Base-by-base conservation (phyloP, 164 flowering plant genomes). In the Magnolia changhungtana region DNA sequence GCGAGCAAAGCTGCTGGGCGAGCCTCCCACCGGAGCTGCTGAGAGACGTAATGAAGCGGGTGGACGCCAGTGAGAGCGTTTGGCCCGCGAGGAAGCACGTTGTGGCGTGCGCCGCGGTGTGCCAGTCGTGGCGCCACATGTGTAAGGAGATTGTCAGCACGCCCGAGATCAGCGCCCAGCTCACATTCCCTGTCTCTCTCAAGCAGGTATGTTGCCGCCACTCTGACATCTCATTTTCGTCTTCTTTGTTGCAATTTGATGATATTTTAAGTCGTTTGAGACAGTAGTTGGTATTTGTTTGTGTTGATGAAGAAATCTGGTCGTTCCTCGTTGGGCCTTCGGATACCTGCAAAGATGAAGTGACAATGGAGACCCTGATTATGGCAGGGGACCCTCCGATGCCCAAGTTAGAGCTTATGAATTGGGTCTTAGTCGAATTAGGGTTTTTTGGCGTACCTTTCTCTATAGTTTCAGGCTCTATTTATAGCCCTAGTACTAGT, bases 161-260 rank as follows among this genome's bases (percentile, higher is more conserved):
- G 69, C 97, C 94, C 10, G 97, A 92, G 83, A 81, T 82, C 71
- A 87, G 88, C 77, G 93, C 93, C 72, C 84, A 82, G 84, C 82
- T 92, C 31, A 92, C 97, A 18, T 92, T 92, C 74, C 97, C 97
- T 8, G 78, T 90, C 50, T 92, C 97, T 49, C 75, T 92, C 80
- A 92, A 92, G 88, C 97, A 92, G 93, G 94, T 90, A 61, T 2
- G 6, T 59, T 16, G 4, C 18, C n/a, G 4, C 11, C 21, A 7
- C 51, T 14, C 50, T 23, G 2, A 19, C 27, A 27, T 27, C 50
- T 29, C 45, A n/a, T 55, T 55, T 16, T 16, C 18, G 61, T 55
- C 18, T 11, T 14, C 61, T 55, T 55, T 55, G 16, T 55, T 55
- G 16, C 61, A 11, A 16, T 55, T 16, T 55, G 61, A 55, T 55